Conservation (phyloP, 2,329 filamentous ascomycete genomes). For the Sarocladium oryzae region DNA sequence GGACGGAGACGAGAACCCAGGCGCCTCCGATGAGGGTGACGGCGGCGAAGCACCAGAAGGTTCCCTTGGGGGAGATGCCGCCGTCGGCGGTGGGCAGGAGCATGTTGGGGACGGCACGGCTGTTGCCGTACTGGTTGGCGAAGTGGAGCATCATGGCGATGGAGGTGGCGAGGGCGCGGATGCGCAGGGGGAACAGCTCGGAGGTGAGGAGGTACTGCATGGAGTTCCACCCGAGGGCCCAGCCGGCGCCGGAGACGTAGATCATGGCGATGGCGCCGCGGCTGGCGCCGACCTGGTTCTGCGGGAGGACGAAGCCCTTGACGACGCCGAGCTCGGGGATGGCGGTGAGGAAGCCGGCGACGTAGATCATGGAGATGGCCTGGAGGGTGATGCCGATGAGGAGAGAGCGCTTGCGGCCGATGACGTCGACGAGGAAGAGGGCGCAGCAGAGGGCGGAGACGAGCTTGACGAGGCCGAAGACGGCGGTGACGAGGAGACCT, state of each 20-base stretch:
- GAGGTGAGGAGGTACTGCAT: slow-evolving; percentile 17
- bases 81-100: slow-evolving; percentile 11
- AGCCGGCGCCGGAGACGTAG: slow-evolving; percentile 17
- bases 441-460: slow-evolving; percentile 19
- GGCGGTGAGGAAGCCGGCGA: slow-evolving; percentile 19
- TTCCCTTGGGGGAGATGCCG: slow-evolving; percentile 14
- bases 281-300: not conserved
- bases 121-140: slow-evolving; percentile 16
- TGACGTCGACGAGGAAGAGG: slow-evolving; percentile 25
- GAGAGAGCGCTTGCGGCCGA: slow-evolving; percentile 23
- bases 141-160: slow-evolving; percentile 16
- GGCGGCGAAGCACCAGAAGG: slow-evolving; percentile 16
- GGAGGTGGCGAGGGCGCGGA: slow-evolving; percentile 16
- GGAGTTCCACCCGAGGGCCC: slow-evolving; percentile 16
- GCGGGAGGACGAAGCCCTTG: slow-evolving; percentile 13
- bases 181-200: slow-evolving; percentile 18
- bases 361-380: slow-evolving; percentile 21
- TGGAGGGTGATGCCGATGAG: slow-evolving; percentile 19
- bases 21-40: slow-evolving; percentile 38
- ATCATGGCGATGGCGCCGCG: slow-evolving; percentile 13
- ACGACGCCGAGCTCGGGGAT: slow-evolving; percentile 12
- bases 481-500: slow-evolving; percentile 19
- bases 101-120: slow-evolving; percentile 16
- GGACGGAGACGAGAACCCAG: slow-evolving; percentile 61
- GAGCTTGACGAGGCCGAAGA: slow-evolving; percentile 20